Evolutionary conservation across 345 rosid species (phyloP), one percentile per base, ranked within the genome.

Genomic region (Brassica cretica): DNA sequence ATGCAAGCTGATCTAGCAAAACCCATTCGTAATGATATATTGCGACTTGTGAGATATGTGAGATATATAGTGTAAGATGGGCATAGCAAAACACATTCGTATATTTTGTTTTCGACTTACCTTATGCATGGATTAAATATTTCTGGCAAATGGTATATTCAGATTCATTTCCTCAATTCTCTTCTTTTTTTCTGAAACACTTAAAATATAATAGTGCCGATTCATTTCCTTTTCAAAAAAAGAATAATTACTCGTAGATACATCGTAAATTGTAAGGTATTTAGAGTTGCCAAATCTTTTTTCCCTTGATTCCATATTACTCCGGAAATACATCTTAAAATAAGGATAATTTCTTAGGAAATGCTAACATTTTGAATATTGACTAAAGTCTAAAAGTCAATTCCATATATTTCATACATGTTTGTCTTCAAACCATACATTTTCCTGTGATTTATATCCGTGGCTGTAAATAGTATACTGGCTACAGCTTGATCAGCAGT

Each of bases 1-100:
- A 78, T 78, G 74, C 61, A 71, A 37, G 75, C 33, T 44, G 84
- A 78, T 70, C 82, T 76, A 10, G 15, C 63, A 11, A 61, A 68
- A 6, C 76, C 84, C 88, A 90, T 84, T 18, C 82, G 33, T 60
- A 41, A 18, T 41, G 73, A 15, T n/a, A 51, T 51, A 51, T 25
- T 69, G 35, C 30, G 53, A 19, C 15, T 25, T 69, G 35, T 44
- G 63, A 19, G 35, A 35, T 33, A 35, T 18, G 14, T 37, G 49
- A 15, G 14, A 32, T 27, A 61, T 30, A 37, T 64, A 49, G 7
- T 51, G 30, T 74, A 35, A 55, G 25, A 55, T 64, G 64, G 68
- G 24, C 68, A 32, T 15, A 10, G 12, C 46, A 64, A 15, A 30
- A 63, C 16, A 6, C 10, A 21, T 58, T 15, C 56, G 18, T 49